These are phyloP conservation scores for Handroanthus guayacan DNA, from an alignment of 257 asterid species.

Conservation along the genomic window DNA sequence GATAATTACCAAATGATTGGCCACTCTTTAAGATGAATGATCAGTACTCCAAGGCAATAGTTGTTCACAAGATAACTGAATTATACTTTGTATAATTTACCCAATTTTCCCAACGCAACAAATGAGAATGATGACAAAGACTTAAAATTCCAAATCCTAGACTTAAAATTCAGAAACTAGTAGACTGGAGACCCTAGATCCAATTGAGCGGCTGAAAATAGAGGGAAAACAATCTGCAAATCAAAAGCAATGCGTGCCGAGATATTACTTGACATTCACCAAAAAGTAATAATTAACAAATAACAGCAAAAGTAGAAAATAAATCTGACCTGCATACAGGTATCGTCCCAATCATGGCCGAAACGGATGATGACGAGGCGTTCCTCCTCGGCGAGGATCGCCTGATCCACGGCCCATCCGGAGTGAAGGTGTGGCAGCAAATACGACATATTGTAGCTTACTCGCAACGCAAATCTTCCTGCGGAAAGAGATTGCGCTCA, in stretches of 20 bases:
- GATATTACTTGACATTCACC: neutral
- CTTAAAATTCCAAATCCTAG: conserved; percentile 6
- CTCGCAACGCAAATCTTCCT: conserved; percentile 17
- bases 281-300: neutral
- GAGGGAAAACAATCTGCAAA: neutral
- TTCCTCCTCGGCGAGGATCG: conserved; percentile 94
- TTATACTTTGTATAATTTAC: neutral
- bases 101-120: neutral
- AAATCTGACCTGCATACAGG: conserved; percentile 86
- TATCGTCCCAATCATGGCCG: conserved; percentile 97
- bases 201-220: neutral
- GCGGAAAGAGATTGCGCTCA: neutral
- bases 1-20: neutral
- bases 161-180: conserved; percentile 10
- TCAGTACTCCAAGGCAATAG: neutral
- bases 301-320: neutral
- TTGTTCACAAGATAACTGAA: neutral
- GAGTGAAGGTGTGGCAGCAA: conserved; percentile 90
- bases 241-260: neutral
- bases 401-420: conserved; percentile 98
- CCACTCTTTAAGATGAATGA: neutral
- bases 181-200: conserved; percentile 29
- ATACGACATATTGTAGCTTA: conserved; percentile 68
- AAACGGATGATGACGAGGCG: conserved; percentile 94
- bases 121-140: neutral